Conservation (phyloP, 1,139 yeast species). For the Suhomyces choctaworum region DNA sequence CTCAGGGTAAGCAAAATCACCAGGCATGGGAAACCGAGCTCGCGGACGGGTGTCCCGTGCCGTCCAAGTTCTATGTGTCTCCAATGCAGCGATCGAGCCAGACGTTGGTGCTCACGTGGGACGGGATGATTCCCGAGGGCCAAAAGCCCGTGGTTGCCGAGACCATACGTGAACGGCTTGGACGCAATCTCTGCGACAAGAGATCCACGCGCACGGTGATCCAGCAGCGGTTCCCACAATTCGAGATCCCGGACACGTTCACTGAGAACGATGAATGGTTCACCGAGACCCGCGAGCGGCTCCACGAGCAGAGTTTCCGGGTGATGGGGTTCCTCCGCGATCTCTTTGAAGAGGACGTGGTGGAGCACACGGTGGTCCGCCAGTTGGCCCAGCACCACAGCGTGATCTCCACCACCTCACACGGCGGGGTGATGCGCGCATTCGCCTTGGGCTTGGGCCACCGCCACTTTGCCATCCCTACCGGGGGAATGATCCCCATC, state of each 20-base stretch:
- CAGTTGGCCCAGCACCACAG: constrained; percentile 15
- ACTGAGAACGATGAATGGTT: constrained; percentile 22
- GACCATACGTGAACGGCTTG: constrained; percentile 18
- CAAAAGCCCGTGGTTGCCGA: constrained; percentile 17
- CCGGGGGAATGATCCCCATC: constrained; percentile 37
- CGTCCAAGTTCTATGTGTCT: constrained; percentile 25
- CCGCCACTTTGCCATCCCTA: constrained; percentile 25
- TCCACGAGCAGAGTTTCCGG: constrained; percentile 23
- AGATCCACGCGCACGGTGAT: constrained; percentile 34
- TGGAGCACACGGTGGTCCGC: constrained; percentile 17
- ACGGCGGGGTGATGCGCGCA: constrained; percentile 28
- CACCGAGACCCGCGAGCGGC: constrained; percentile 19
- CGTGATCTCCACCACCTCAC: constrained; percentile 27
- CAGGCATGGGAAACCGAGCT: constrained; percentile 23
- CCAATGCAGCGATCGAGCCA: constrained; percentile 26
- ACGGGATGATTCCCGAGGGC: constrained; percentile 19
- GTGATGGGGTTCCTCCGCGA: constrained; percentile 23
- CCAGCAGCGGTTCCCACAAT: constrained; percentile 34
- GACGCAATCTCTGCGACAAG: constrained; percentile 28
- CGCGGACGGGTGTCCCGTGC: constrained; percentile 22
- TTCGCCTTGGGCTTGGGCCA: constrained; percentile 25
- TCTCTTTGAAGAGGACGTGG: constrained; percentile 24
- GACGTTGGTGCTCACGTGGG: constrained; percentile 26
- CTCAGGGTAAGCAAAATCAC: constrained; percentile 35
- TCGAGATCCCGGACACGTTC: constrained; percentile 23